phyloP scores from a whole-genome alignment of 1,139 yeast genomes.

The Suhomyces ambrosiae region DNA sequence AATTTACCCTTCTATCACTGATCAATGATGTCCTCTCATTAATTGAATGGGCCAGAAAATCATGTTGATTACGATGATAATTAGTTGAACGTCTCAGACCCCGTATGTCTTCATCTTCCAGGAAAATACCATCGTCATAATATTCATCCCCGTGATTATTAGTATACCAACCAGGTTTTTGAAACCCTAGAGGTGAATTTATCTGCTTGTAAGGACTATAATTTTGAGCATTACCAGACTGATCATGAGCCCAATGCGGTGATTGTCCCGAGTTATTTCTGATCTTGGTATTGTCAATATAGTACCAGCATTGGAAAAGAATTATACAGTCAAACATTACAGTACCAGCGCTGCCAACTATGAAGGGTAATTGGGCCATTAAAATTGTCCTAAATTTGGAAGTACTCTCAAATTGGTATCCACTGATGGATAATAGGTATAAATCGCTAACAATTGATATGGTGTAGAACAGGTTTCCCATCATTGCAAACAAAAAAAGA shows the following conservation, averaged over 20 bases:
- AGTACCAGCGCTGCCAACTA: slow-evolving; percentile 42
- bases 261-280: slow-evolving; percentile 1
- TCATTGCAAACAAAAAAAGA: slow-evolving; percentile 39
- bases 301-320: slow-evolving; percentile 37
- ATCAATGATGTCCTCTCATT: slow-evolving; percentile 15
- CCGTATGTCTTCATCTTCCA: background rate
- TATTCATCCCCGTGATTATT: slow-evolving; percentile 15
- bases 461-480: slow-evolving; percentile 40
- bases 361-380: slow-evolving; percentile 37
- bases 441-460: slow-evolving; percentile 36
- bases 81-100: background rate
- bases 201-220: background rate
- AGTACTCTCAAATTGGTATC: slow-evolving; percentile 3
- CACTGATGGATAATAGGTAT: slow-evolving; percentile 18
- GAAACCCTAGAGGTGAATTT: slow-evolving; percentile 23
- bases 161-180: slow-evolving; percentile 45
- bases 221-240: too few species aligned
- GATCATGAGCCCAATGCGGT: background rate
- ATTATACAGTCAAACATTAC: slow-evolving; percentile 37
- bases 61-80: background rate
- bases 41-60: background rate
- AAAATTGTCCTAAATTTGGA: slow-evolving; percentile 19
- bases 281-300: too few species aligned
- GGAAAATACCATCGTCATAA: background rate
- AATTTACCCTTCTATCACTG: background rate